These are phyloP conservation scores for Aspergillus sp. DNA, from an alignment of 2,329 filamentous ascomycete genomes.

Conservation along the genomic window DNA sequence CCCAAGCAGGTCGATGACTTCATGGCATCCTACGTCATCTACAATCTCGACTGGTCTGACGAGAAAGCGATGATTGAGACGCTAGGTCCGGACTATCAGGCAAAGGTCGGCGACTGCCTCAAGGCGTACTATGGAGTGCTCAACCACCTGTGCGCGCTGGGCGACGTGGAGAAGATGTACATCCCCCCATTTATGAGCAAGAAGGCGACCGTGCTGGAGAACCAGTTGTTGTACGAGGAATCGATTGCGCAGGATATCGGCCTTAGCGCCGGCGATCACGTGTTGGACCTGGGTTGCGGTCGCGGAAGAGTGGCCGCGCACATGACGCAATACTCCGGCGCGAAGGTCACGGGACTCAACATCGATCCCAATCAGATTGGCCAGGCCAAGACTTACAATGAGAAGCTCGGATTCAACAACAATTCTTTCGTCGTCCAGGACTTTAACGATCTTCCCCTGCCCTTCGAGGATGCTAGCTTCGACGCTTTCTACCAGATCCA, in stretches of 20 bases:
- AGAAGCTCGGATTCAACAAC: constrained; percentile 48
- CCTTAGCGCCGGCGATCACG: constrained; percentile 49
- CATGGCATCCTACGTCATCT: constrained; percentile 60
- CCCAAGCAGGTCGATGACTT: constrained; percentile 57
- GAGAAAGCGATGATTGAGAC: constrained; percentile 52
- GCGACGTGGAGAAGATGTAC: constrained; percentile 62
- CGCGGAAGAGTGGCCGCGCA: constrained; percentile 58
- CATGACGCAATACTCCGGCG: constrained; percentile 53
- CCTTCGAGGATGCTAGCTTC: constrained; percentile 53
- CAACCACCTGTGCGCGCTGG: constrained; percentile 58
- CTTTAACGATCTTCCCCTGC: constrained; percentile 56
- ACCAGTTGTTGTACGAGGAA: constrained; percentile 57
- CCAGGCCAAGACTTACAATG: constrained; percentile 50
- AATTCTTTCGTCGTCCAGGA: constrained; percentile 52
- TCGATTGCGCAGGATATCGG: constrained; percentile 52
- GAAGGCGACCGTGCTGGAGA: constrained; percentile 53
- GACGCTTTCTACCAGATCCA: constrained; percentile 61
- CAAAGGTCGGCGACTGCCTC: constrained; percentile 55
- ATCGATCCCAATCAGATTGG: constrained; percentile 57
- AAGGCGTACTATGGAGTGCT: constrained; percentile 57
- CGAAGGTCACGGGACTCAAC: constrained; percentile 54
- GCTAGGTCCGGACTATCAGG: constrained; percentile 53
- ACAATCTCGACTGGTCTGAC: constrained; percentile 58
- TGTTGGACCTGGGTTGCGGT: constrained; percentile 57
- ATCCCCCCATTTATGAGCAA: constrained; percentile 58